Conservation (phyloP, 129 eudicot genomes). For the Saposhnikovia divaricata region DNA sequence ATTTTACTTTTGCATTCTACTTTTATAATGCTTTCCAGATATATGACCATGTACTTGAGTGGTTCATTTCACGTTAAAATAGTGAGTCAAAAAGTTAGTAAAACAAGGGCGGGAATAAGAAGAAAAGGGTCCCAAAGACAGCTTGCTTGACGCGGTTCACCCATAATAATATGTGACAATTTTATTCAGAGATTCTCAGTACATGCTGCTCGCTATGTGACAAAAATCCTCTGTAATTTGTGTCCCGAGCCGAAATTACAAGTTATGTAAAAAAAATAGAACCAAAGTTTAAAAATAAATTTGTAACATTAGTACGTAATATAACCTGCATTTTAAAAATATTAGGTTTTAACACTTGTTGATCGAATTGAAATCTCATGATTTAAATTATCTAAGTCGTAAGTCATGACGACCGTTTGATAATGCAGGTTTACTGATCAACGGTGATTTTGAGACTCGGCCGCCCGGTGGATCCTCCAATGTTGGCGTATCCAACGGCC, state of each 20-base stretch:
- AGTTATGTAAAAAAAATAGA: not conserved
- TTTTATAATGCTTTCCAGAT: not conserved
- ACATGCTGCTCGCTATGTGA: not conserved
- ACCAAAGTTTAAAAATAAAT: too few relatives aligned
- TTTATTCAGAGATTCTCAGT: not conserved
- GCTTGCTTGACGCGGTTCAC: conserved; percentile 6
- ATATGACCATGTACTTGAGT: not conserved
- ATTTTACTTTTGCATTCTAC: not conserved
- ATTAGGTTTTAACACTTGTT: too few relatives aligned
- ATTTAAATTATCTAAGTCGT: not conserved
- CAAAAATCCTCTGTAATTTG: not conserved
- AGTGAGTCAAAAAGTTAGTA: conserved; percentile 4
- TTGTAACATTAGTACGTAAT: too few relatives aligned
- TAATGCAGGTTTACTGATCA: conserved; percentile 50
- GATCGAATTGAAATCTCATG: not conserved
- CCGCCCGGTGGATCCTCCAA: conserved; percentile 75
- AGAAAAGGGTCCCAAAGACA: conserved; percentile 1
- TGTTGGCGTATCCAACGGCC: conserved; percentile 34
- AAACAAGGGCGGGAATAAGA: not conserved
- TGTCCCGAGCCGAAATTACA: not conserved
- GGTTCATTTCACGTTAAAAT: not conserved
- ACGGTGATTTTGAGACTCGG: conserved; percentile 85
- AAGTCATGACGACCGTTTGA: too few relatives aligned
- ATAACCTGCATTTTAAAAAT: not conserved
- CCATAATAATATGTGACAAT: not conserved